Evolutionary conservation across 108 stramenopile genomes (phyloP).

Genomic region (Skeletonema marinoi): DNA sequence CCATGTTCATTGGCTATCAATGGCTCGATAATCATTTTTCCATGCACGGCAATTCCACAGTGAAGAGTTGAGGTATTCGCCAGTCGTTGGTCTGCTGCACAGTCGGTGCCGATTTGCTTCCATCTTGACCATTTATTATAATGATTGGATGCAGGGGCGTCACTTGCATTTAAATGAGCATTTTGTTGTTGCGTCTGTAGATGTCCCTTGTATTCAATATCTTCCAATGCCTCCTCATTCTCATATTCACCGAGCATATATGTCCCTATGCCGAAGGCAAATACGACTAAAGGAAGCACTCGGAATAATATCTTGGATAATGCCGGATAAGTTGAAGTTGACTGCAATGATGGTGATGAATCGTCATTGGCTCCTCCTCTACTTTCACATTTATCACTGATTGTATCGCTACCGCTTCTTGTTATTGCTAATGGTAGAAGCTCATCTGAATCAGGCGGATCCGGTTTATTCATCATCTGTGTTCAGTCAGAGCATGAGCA

Average conservation of each 20-base stretch:
- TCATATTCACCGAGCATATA: not conserved
- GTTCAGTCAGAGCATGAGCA: too few species aligned
- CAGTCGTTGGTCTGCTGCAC: not conserved
- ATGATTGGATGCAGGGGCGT: not conserved
- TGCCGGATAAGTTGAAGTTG: not conserved
- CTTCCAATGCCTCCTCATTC: not conserved
- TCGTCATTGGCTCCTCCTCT: too few species aligned
- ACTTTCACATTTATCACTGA: too few species aligned
- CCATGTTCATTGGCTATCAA: not conserved
- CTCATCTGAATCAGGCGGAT: too few species aligned
- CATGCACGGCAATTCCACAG: not conserved
- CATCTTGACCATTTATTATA: not conserved
- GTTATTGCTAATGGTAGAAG: too few species aligned
- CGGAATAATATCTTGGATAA: not conserved
- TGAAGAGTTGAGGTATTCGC: slow-evolving; percentile 19
- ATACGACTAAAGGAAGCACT: not conserved
- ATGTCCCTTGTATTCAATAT: not conserved
- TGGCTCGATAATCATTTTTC: not conserved
- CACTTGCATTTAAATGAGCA: not conserved
- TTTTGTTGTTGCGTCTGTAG: not conserved
- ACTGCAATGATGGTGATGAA: too few species aligned
- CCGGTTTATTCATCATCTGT: too few species aligned
- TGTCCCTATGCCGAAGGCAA: not conserved
- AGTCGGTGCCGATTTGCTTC: not conserved
- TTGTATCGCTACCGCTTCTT: too few species aligned